Base-by-base conservation (phyloP, 2,329 filamentous ascomycete species). In the Capronia americana region DNA sequence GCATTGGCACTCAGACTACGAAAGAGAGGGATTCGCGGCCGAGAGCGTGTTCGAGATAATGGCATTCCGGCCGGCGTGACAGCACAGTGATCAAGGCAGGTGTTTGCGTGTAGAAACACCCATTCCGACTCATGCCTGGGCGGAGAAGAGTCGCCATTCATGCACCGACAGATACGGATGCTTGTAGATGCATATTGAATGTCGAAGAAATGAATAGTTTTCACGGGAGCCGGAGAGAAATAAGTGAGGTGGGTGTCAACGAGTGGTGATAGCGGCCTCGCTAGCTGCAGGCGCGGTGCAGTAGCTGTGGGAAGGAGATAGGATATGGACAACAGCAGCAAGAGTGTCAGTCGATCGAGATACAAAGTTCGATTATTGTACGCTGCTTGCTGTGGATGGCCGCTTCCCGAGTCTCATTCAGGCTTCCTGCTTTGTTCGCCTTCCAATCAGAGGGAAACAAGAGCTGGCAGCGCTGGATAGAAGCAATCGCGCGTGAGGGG, bases 1-100 rank as follows among this genome's bases (percentile, higher is more conserved):
- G 64, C 58, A 51, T 55, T 65, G 55, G 64, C 65, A 63, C 68
- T 70, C 53, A 66, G 57, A 60, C 65, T 70, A 58, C 68, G 65
- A 41, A 70, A 66, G 14, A 70, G 61, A 38, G 66, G 66, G 23
- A 68, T 50, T 20, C 55, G 59, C 30, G 66, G 57, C 14, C 66
- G 53, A 38, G 65, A 60, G 3, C 65, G 65, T 26, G 56, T 26
- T 55, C 59, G 62, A 26, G 63, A 64, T 41, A 62, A 63, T 44
- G 68, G 68, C 68, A 70, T 68, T n/a, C 54, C 63, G 59, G 44
- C 44, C 23, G 38, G 41, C 28, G 56, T 48, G 30, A 32, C 34
- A 54, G 51, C 51, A 32, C 44, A 23, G 17, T 54, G 23, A 55
- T 24, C 53, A 57, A 57, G 41, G 38, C 38, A 14, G 38, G 57